phyloP scores from a whole-genome alignment of 2,329 filamentous ascomycete genomes.

The Dothideomycetidae sp. region DNA sequence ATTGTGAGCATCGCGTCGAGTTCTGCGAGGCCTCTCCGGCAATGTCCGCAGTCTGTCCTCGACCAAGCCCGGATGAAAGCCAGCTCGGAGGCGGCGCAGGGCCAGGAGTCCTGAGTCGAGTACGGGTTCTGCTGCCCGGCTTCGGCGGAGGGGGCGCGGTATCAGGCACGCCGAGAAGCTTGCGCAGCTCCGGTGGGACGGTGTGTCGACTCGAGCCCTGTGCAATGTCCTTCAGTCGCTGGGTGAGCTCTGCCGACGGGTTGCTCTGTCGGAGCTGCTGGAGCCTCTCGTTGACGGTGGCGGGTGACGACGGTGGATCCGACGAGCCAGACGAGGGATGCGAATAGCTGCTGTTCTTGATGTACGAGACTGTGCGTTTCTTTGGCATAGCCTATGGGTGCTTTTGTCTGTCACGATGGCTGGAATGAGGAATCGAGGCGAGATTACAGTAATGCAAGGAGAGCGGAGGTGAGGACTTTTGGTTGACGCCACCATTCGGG shows the following conservation, averaged over 20 bases:
- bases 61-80: conserved; percentile 20
- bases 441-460: no score
- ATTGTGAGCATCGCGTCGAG: conserved; percentile 1
- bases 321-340: conserved; percentile 22
- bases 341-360: conserved; percentile 26
- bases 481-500: no score
- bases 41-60: no score
- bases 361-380: conserved; percentile 31
- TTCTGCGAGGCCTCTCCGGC: conserved; percentile 1
- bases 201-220: conserved; percentile 28
- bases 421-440: no score
- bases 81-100: conserved; percentile 35
- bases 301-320: conserved; percentile 14
- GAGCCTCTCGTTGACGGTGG: conserved; percentile 34
- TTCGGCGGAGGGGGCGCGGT: conserved; percentile 32
- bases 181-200: conserved; percentile 31
- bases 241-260: conserved; percentile 21
- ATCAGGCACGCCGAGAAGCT: conserved; percentile 32
- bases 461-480: no score
- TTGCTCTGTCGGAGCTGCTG: conserved; percentile 32
- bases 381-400: conserved; percentile 30
- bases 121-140: conserved; percentile 23
- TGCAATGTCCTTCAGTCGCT: conserved; percentile 30
- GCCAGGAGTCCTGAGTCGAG: conserved; percentile 25
- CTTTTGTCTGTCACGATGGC: no score